Percentiles rank a stretch among this genome's conserved stretches.
phyloP scores from a whole-genome alignment of 306 rosid genomes.

The Glycine soja region DNA sequence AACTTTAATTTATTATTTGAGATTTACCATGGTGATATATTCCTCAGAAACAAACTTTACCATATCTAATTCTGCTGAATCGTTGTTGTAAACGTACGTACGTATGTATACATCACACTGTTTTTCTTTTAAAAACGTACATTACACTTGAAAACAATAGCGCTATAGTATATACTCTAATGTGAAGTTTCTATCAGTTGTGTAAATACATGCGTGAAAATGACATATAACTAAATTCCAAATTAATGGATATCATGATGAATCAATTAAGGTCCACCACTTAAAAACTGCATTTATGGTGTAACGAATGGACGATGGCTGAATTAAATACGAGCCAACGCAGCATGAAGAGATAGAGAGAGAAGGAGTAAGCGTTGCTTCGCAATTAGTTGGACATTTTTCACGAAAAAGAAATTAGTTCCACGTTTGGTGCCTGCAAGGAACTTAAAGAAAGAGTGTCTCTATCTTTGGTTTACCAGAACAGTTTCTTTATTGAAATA shows the following conservation, averaged over 20 bases:
- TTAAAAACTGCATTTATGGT: conserved; percentile 21
- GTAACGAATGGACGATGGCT: conserved; percentile 33
- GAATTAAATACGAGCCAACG: conserved; percentile 36
- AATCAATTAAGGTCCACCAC: conserved; percentile 35
- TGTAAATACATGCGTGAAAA: conserved; percentile 37
- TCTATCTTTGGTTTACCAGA: background rate
- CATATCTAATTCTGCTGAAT: too few species aligned
- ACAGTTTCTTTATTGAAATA: background rate
- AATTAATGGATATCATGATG: conserved; percentile 40
- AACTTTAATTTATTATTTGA: background rate
- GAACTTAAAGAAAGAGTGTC: conserved; percentile 9
- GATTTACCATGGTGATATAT: too few species aligned
- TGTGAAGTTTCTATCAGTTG: conserved; percentile 39
- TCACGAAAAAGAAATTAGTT: conserved; percentile 1
- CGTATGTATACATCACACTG: background rate
- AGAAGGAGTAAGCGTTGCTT: background rate
- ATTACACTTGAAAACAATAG: background rate
- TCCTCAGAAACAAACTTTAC: too few species aligned
- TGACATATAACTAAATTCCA: conserved; percentile 50
- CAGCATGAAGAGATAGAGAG: background rate
- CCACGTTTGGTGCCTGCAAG: conserved; percentile 25
- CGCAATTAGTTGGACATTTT: conserved; percentile 6
- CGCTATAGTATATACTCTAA: conserved; percentile 1
- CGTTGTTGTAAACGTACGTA: background rate
- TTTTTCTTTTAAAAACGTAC: background rate